These are phyloP conservation scores for Fusarium xylarioides DNA, from an alignment of 2,329 filamentous ascomycete genomes.

Conservation along the genomic window DNA sequence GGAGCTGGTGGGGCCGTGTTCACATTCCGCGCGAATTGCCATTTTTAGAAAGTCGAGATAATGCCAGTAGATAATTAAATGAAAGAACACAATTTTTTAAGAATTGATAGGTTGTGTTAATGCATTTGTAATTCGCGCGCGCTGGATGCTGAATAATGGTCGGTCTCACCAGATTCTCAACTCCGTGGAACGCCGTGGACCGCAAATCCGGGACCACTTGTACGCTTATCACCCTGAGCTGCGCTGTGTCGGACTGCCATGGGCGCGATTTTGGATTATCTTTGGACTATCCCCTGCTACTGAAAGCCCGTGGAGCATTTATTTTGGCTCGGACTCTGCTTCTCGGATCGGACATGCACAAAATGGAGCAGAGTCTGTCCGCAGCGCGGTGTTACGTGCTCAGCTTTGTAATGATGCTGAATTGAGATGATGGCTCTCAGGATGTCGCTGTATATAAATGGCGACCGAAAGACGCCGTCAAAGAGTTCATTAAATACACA, in stretches of 20 bases:
- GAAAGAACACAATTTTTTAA: too few species aligned
- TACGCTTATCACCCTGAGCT: not conserved
- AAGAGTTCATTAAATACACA: not conserved
- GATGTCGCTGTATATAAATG: conserved; percentile 3
- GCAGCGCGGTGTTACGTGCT: not conserved
- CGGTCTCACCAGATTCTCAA: not conserved
- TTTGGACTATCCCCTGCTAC: accelerated
- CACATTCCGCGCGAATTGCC: too few species aligned
- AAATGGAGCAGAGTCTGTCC: not conserved
- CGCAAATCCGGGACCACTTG: not conserved
- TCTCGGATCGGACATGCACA: not conserved
- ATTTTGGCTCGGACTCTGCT: not conserved
- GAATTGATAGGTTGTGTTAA: too few species aligned
- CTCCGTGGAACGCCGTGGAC: conserved; percentile 27
- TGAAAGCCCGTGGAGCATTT: not conserved
- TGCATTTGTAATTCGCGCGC: not conserved
- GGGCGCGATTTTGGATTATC: not conserved
- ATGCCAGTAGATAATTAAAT: too few species aligned
- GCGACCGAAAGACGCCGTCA: not conserved
- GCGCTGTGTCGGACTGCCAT: not conserved
- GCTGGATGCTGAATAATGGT: not conserved
- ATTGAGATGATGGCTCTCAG: not conserved
- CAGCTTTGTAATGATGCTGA: not conserved
- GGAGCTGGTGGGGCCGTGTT: too few species aligned
- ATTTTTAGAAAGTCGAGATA: too few species aligned